Conservation (phyloP, 2,329 filamentous ascomycete species). For the Metarhizium guizhouense region DNA sequence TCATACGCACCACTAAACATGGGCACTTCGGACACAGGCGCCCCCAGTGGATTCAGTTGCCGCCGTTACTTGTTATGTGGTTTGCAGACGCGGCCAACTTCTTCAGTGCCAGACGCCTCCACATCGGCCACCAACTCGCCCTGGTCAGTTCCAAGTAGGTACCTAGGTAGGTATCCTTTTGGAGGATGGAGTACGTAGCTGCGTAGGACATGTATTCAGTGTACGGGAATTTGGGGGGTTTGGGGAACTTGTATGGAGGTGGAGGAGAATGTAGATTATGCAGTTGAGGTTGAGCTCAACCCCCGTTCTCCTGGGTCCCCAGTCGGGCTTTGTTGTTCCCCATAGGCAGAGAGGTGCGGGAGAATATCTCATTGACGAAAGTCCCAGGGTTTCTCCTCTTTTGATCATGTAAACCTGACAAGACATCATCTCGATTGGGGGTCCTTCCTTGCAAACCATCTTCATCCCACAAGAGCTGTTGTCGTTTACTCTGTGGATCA, state of each 20-base stretch:
- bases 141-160: background rate
- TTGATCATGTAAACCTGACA: background rate
- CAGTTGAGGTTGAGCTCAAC: conserved; percentile 1
- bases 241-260: background rate
- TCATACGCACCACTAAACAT: conserved; percentile 4
- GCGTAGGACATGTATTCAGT: background rate
- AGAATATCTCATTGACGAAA: background rate
- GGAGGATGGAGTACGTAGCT: background rate
- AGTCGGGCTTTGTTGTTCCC: background rate
- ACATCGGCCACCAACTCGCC: conserved; percentile 1
- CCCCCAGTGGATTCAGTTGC: conserved; percentile 1
- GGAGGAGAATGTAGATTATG: background rate
- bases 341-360: background rate
- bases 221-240: background rate
- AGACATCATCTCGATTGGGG: background rate
- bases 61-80: background rate
- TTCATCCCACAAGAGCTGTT: background rate
- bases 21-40: background rate
- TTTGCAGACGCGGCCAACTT: background rate
- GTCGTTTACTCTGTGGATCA: background rate
- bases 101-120: conserved; percentile 1
- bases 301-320: background rate
- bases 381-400: background rate
- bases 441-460: background rate
- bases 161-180: background rate